These are phyloP conservation scores for Pyrus communis DNA, from an alignment of 306 rosid genomes.

Conservation along the genomic window DNA sequence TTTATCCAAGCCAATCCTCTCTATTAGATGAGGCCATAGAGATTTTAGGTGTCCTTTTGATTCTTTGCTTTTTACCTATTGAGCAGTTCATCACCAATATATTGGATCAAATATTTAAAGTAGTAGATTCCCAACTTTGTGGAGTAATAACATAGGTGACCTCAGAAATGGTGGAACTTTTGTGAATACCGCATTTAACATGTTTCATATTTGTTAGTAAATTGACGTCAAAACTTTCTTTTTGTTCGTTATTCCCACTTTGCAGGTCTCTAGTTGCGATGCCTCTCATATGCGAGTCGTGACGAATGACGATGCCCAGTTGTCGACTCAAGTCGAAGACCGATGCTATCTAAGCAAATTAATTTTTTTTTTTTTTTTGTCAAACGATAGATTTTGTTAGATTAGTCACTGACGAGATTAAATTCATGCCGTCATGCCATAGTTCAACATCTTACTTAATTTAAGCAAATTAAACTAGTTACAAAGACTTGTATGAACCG, in stretches of 20 bases:
- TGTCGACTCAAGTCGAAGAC: background rate
- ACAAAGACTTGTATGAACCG: background rate
- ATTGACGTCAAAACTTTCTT: background rate
- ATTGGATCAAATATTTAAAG: background rate
- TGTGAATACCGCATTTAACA: background rate
- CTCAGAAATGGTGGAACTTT: conserved; percentile 3
- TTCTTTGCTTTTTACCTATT: background rate
- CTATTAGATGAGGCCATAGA: background rate
- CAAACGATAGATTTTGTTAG: too few species aligned
- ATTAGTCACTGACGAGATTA: fast-evolving
- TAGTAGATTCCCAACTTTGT: conserved; percentile 8
- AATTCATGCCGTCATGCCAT: fast-evolving
- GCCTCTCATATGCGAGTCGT: conserved; percentile 1
- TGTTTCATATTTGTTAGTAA: background rate
- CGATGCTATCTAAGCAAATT: background rate
- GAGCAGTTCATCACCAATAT: background rate
- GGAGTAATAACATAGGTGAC: conserved; percentile 24
- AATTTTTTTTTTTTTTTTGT: too few species aligned
- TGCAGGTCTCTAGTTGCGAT: conserved; percentile 39
- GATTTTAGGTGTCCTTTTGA: background rate
- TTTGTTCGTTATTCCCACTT: conserved; percentile 7
- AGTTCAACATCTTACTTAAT: background rate
- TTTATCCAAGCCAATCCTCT: too few species aligned
- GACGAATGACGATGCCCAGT: background rate
- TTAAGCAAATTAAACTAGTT: background rate